Evolutionary conservation across 108 stramenopile genomes (phyloP).

Genomic region (Fragilaria crotonensis): DNA sequence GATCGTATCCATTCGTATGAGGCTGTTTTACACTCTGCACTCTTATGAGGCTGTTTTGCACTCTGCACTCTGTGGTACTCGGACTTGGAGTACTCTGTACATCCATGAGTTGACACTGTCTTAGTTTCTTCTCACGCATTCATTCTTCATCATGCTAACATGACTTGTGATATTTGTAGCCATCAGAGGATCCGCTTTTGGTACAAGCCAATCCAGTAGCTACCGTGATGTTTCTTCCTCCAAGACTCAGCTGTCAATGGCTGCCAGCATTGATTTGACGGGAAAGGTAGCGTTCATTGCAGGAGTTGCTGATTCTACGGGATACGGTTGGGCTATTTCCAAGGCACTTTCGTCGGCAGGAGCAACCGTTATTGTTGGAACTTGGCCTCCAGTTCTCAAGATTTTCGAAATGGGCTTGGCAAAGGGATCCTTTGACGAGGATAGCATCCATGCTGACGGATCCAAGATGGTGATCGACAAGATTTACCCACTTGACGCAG

Average conservation of each 20-base stretch:
- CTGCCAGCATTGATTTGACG: slow-evolving; percentile 61
- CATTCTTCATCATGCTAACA: too few species aligned
- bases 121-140: too few species aligned
- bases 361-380: slow-evolving; percentile 94
- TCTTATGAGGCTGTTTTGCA: too few species aligned
- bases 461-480: slow-evolving; percentile 90
- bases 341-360: slow-evolving; percentile 93
- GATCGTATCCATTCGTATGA: too few species aligned
- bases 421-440: slow-evolving; percentile 86
- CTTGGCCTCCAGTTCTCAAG: slow-evolving; percentile 97
- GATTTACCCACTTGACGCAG: slow-evolving; percentile 97
- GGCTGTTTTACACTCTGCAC: neutral
- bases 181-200: neutral
- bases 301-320: slow-evolving; percentile 95
- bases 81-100: too few species aligned
- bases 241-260: slow-evolving; percentile 38
- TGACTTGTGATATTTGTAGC: neutral
- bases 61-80: neutral
- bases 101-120: too few species aligned
- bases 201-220: slow-evolving; percentile 18
- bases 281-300: slow-evolving; percentile 96
- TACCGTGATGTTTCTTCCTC: slow-evolving; percentile 30
- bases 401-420: slow-evolving; percentile 87
- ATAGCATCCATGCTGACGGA: slow-evolving; percentile 77
- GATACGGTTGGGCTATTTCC: slow-evolving; percentile 98